These are phyloP conservation scores for Sporothrix globosa DNA, from an alignment of 2,329 filamentous ascomycete genomes.

Conservation along the genomic window DNA sequence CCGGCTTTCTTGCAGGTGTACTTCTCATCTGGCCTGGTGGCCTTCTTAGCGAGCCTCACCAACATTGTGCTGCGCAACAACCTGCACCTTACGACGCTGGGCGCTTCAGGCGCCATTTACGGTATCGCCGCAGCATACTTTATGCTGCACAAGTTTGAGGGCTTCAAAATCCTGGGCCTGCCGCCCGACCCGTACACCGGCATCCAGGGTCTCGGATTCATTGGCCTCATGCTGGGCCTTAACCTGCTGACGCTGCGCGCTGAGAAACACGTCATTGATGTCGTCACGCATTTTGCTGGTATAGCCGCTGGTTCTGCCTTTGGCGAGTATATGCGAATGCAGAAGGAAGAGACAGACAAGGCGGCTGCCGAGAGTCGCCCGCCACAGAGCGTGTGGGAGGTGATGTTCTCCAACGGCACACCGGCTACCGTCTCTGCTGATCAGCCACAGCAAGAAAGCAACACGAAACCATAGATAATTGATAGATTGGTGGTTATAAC, in stretches of 20 bases:
- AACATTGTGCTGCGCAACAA: slow-evolving; percentile 52
- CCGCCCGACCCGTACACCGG: slow-evolving; percentile 58
- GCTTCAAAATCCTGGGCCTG: slow-evolving; percentile 60
- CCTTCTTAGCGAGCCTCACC: slow-evolving; percentile 61
- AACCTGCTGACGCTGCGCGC: slow-evolving; percentile 55
- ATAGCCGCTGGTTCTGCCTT: slow-evolving; percentile 53
- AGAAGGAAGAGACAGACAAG: slow-evolving; percentile 38
- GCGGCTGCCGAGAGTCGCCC: slow-evolving; percentile 31
- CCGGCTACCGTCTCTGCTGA: background rate
- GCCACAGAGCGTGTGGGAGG: slow-evolving; percentile 27
- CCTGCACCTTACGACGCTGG: slow-evolving; percentile 59
- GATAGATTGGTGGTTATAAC: background rate
- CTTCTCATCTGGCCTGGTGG: slow-evolving; percentile 60
- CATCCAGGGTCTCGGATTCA: slow-evolving; percentile 58
- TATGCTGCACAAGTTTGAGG: slow-evolving; percentile 60
- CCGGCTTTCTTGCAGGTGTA: slow-evolving; percentile 71
- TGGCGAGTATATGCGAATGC: slow-evolving; percentile 44
- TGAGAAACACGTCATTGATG: slow-evolving; percentile 51
- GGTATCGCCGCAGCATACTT: slow-evolving; percentile 66
- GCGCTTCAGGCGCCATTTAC: slow-evolving; percentile 67
- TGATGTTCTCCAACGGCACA: background rate
- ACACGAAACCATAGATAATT: background rate
- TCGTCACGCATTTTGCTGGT: slow-evolving; percentile 58
- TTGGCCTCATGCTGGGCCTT: slow-evolving; percentile 55
- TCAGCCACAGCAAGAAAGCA: background rate